phyloP scores from a whole-genome alignment of 1,284 basidiomycete genomes.

The Ustilago sp. region DNA sequence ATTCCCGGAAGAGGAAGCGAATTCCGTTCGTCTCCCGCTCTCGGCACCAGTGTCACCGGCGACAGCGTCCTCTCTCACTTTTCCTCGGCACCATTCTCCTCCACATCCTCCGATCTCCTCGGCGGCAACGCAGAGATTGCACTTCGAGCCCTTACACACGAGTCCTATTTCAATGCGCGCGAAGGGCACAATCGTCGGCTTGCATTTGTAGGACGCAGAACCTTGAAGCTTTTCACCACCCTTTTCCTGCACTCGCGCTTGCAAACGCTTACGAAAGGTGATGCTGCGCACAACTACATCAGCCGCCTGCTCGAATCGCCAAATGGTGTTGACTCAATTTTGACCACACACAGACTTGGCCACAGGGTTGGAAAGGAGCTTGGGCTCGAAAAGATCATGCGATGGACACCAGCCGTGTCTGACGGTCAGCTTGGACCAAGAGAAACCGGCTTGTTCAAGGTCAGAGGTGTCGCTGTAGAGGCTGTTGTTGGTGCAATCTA shows the following conservation, averaged over 20 bases:
- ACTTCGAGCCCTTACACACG: conserved; percentile 61
- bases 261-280: conserved; percentile 16
- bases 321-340: conserved; percentile 45
- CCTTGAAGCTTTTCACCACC: conserved; percentile 60
- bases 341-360: conserved; percentile 62
- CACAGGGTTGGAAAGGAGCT: conserved; percentile 58
- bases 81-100: conserved; percentile 35
- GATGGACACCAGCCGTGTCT: conserved; percentile 64
- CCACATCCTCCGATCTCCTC: conserved; percentile 40
- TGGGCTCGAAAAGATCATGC: conserved; percentile 67
- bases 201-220: conserved; percentile 63
- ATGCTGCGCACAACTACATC: conserved; percentile 37
- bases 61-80: conserved; percentile 48
- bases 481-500: conserved; percentile 69
- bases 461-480: conserved; percentile 67
- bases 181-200: conserved; percentile 64
- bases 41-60: conserved; percentile 34
- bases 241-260: conserved; percentile 58
- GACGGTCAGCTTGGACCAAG: conserved; percentile 53
- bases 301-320: conserved; percentile 48
- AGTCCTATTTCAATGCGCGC: conserved; percentile 56
- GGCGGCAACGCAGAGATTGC: conserved; percentile 52
- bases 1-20: conserved; percentile 14
- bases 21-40: conserved; percentile 20
- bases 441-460: conserved; percentile 66